Conservation (phyloP, 371 early-diverging fungal genomes). For the Mucor velutinosus region DNA sequence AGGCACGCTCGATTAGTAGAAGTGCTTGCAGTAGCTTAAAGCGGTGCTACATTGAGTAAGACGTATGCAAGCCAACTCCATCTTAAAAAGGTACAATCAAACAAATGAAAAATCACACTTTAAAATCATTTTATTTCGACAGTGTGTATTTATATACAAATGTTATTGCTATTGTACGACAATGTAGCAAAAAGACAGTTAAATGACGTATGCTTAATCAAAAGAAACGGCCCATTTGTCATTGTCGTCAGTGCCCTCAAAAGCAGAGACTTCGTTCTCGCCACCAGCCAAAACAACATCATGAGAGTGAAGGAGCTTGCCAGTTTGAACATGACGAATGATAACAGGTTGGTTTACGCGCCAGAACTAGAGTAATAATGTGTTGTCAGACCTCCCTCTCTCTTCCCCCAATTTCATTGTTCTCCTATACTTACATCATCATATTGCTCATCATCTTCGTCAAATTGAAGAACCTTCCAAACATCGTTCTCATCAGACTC, state of each 20-base stretch:
- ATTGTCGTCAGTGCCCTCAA: constrained; percentile 54
- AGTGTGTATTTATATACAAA: neutral
- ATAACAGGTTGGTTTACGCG: constrained; percentile 46
- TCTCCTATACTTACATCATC: constrained; percentile 19
- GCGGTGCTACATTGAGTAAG: no score
- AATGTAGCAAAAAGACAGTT: neutral
- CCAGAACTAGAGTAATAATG: constrained; percentile 43
- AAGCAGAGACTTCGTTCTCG: constrained; percentile 53
- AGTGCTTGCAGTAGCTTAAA: no score
- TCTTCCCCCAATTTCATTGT: neutral
- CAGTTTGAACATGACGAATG: constrained; percentile 56
- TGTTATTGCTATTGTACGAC: neutral
- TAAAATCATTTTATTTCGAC: neutral
- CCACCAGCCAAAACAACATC: constrained; percentile 38
- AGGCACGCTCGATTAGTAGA: no score
- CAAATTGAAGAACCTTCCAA: constrained; percentile 55
- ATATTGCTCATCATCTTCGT: constrained; percentile 35
- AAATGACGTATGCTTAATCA: constrained; percentile 13
- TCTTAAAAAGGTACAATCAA: no score
- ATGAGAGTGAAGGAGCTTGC: constrained; percentile 51
- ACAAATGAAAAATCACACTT: no score
- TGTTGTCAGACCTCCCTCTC: neutral
- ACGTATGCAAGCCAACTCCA: no score
- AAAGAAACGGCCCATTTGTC: constrained; percentile 52
- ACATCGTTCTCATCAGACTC: constrained; percentile 60